Evolutionary conservation across 2,329 filamentous ascomycete species (phyloP), one percentile per base, ranked within the genome.

Genomic region (Tolypocladium nubicola): DNA sequence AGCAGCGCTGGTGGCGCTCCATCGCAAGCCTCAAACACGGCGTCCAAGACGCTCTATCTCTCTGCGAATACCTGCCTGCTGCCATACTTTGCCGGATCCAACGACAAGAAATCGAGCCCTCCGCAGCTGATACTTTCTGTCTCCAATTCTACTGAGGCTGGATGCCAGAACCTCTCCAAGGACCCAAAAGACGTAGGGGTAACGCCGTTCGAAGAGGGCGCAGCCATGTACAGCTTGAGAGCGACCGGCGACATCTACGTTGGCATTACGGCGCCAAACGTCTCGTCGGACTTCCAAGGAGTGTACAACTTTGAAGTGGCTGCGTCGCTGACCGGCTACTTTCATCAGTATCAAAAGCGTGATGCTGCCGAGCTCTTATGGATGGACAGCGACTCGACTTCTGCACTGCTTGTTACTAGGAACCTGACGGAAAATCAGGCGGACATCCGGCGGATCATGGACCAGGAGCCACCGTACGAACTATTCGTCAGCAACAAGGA

Each of bases 21-120:
- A 21, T 43, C 26, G 16, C 38, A 26, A 9, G 16, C 39, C 21
- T 41, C 39, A 21, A 26, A 30, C 33, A n/a, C 53, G 14, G 35
- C 63, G 10, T 39, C 58, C 11, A 65, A 72, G 47, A 82, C 73
- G 1, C 76, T 97, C 3, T 97, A 88, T 70, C 79, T 99, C 56
- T 91, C 91, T 2, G 84, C 91, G 49, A 97, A 91, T 63, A 92
- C 89, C 1, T 99, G 94, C 71, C 72, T 83, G 33, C 90, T 95
- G 65, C 94, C 93, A 14, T 68, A 72, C 23, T 35, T 47, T 26
- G 23, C 53, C 35, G 33, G 55, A 23, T 37, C 37, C 1, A 50
- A 56, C 53, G 53, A 37, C n/a, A 59, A 62, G 52, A 16, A 21
- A 1, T 23, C 53, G 11, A 43, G 41, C 33, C 81, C 88, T 14